phyloP scores from a whole-genome alignment of 345 rosid genomes.

The Nasturtium officinale region DNA sequence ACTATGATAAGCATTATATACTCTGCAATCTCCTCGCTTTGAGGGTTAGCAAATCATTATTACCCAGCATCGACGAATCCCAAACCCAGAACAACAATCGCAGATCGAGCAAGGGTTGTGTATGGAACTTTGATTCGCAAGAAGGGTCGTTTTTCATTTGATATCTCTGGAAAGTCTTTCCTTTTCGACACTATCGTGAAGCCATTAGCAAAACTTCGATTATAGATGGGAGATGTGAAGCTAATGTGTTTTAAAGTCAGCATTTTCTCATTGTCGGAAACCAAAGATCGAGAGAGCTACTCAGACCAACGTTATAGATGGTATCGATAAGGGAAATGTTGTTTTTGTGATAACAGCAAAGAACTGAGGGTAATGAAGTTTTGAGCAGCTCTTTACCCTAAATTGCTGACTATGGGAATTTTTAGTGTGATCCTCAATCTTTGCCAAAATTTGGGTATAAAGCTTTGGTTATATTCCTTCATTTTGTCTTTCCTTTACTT shows the following conservation, averaged over 20 bases:
- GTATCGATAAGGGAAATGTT: neutral
- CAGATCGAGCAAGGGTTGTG: slow-evolving; percentile 49
- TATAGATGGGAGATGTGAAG: slow-evolving; percentile 31
- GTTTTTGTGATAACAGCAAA: neutral
- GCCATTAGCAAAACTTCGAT: slow-evolving; percentile 16
- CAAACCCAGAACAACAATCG: slow-evolving; percentile 53
- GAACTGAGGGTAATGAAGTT: slow-evolving; percentile 9
- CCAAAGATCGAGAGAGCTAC: neutral
- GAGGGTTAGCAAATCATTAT: neutral
- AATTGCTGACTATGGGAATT: neutral
- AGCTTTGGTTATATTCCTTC: neutral
- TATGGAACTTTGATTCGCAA: slow-evolving; percentile 41
- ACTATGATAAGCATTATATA: neutral
- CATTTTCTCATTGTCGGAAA: slow-evolving; percentile 39
- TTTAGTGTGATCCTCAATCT: neutral
- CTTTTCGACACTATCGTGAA: slow-evolving; percentile 44
- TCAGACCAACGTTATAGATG: neutral
- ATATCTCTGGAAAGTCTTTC: slow-evolving; percentile 42
- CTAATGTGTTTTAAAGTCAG: slow-evolving; percentile 31
- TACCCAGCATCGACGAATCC: slow-evolving; percentile 92
- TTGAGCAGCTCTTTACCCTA: slow-evolving; percentile 7
- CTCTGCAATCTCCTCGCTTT: neutral
- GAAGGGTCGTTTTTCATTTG: slow-evolving; percentile 23
- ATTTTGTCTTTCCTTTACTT: neutral
- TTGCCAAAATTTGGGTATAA: neutral